Conservation (phyloP, 108 stramenopile genomes). For the Cyclotella distinguenda region DNA sequence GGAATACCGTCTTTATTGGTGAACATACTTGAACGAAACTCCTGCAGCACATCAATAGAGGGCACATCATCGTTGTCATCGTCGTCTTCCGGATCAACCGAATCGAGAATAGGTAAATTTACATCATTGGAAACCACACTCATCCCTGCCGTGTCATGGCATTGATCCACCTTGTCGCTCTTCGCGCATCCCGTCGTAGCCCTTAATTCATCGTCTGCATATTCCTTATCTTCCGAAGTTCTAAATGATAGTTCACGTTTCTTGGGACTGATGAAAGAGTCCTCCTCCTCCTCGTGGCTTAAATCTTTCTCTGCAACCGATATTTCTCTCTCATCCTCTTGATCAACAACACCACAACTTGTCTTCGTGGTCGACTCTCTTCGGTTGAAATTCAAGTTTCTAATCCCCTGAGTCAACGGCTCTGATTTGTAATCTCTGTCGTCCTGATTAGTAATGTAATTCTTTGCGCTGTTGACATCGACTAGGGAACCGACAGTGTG, state of each 20-base stretch:
- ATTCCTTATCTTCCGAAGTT: neutral
- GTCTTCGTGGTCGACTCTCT: slow-evolving; percentile 29
- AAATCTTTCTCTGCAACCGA: neutral
- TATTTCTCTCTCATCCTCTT: too few species aligned
- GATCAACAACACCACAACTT: slow-evolving; percentile 11
- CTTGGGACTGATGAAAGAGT: slow-evolving; percentile 27
- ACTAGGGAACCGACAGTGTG: too few species aligned
- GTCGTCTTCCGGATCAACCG: too few species aligned
- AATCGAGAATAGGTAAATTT: too few species aligned
- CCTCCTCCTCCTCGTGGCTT: slow-evolving; percentile 24
- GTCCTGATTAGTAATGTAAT: slow-evolving; percentile 6
- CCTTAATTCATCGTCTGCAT: too few species aligned
- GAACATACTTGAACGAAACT: too few species aligned
- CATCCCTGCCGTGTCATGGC: too few species aligned
- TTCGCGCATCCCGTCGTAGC: neutral
- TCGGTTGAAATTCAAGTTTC: slow-evolving; percentile 28
- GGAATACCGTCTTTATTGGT: too few species aligned
- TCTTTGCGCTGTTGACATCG: too few species aligned
- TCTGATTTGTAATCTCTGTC: slow-evolving; percentile 15
- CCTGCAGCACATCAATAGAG: too few species aligned
- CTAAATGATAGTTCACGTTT: neutral
- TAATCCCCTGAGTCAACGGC: slow-evolving; percentile 3
- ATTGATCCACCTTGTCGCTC: too few species aligned
- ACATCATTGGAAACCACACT: slow-evolving; percentile 5
- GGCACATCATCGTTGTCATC: too few species aligned